Percentiles rank a stretch among this genome's conserved stretches.
Evolutionary conservation across 257 asterid genomes (phyloP).

Genomic region (Gentiana macrophylla): DNA sequence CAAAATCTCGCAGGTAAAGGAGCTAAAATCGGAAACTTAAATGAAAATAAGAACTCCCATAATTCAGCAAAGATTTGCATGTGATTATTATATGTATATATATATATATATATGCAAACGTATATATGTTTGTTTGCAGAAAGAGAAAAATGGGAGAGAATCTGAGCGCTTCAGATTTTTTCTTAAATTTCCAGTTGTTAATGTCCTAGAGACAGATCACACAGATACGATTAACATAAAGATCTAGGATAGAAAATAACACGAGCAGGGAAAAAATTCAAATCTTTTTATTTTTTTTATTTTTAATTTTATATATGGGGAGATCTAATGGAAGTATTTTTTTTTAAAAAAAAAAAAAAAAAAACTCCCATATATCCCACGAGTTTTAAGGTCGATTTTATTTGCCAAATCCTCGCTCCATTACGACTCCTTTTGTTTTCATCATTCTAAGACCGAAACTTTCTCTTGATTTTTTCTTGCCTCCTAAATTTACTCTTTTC

Average conservation of each 20-base stretch:
- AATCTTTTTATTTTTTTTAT: too few relatives aligned
- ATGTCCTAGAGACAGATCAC: constrained; percentile 43
- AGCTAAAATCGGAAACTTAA: constrained; percentile 21
- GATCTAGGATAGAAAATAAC: constrained; percentile 5
- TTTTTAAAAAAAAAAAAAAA: background rate
- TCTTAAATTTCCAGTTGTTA: constrained; percentile 27
- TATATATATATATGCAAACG: background rate
- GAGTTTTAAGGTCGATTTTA: constrained; percentile 27
- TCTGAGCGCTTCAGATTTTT: constrained; percentile 45
- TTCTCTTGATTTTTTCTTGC: constrained; percentile 10
- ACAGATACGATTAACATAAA: constrained; percentile 6
- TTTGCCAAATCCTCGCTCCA: constrained; percentile 29
- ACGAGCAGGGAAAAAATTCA: too few relatives aligned
- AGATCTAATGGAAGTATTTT: constrained; percentile 52
- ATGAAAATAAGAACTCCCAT: constrained; percentile 29
- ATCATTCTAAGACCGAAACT: constrained; percentile 20
- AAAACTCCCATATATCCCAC: constrained; percentile 13
- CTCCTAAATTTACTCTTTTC: constrained; percentile 2
- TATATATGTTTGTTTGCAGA: background rate
- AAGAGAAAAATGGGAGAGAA: constrained; percentile 12
- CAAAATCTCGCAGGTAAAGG: constrained; percentile 25
- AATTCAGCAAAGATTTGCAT: constrained; percentile 32
- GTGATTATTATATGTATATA: constrained; percentile 2
- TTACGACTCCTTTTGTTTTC: constrained; percentile 9
- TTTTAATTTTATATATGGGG: constrained; percentile 11